Conservation (phyloP, 352 stramenopile species). For the Globisporangium uncinulatum region DNA sequence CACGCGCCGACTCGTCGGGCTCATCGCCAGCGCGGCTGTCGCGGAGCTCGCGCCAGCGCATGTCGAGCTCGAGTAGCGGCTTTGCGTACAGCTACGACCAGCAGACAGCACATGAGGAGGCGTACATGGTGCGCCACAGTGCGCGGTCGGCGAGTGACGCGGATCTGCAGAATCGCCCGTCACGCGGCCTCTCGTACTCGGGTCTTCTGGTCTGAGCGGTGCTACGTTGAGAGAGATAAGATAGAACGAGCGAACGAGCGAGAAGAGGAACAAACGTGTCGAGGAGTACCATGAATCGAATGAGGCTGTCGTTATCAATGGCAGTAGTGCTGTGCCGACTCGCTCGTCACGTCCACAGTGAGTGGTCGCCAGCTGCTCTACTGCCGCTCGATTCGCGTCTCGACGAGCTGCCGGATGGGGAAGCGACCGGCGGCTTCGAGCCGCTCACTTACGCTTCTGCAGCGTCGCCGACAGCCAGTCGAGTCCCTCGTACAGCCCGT, state of each 20-base stretch:
- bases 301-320: no score
- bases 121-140: slow-evolving; percentile 71
- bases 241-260: no score
- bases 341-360: no score
- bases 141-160: not conserved
- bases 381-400: no score
- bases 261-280: not conserved
- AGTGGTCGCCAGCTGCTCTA: no score
- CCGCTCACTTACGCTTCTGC: slow-evolving; percentile 70
- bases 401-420: no score
- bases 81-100: slow-evolving; percentile 84
- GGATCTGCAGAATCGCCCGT: not conserved
- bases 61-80: slow-evolving; percentile 51
- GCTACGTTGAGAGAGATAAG: not conserved
- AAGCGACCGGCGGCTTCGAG: no score
- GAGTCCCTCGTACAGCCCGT: slow-evolving; percentile 98
- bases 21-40: not conserved
- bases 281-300: not conserved
- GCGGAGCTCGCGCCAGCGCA: slow-evolving; percentile 20
- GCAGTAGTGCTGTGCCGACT: no score
- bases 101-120: slow-evolving; percentile 69
- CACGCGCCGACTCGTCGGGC: not conserved
- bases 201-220: not conserved
- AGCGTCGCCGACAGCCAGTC: slow-evolving; percentile 95
- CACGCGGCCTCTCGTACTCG: not conserved